Conservation (phyloP, 2,329 filamentous ascomycete species). For the Graphiopsis chlorocephala region DNA sequence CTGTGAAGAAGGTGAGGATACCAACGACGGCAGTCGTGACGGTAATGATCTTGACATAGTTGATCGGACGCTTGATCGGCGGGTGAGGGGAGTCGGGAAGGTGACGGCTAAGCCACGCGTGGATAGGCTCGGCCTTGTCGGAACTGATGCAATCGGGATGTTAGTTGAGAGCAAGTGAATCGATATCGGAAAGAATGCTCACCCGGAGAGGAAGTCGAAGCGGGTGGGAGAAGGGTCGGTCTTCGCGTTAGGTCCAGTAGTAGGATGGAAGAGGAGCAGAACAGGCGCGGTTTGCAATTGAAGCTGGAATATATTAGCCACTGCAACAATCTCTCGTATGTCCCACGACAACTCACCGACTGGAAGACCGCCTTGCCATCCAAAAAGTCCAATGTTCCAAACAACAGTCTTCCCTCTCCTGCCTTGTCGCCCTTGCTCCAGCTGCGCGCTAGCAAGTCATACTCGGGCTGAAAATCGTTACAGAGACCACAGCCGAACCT, state of each 20-base stretch:
- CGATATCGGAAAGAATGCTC: constrained; percentile 34
- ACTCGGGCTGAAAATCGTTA: constrained; percentile 89
- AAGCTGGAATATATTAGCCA: constrained; percentile 56
- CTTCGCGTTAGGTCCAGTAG: constrained; percentile 74
- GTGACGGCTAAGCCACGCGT: constrained; percentile 74
- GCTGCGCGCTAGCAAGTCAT: constrained; percentile 79
- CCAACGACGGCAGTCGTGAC: constrained; percentile 68
- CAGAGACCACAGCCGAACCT: constrained; percentile 85
- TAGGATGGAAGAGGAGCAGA: constrained; percentile 82
- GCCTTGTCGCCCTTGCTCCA: constrained; percentile 83
- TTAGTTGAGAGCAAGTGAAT: constrained; percentile 1
- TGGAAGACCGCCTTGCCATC: constrained; percentile 84
- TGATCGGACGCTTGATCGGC: constrained; percentile 75
- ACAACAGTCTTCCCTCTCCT: constrained; percentile 69
- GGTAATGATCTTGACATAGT: constrained; percentile 74
- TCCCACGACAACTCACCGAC: constrained; percentile 57
- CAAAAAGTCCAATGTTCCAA: constrained; percentile 81
- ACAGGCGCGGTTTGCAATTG: constrained; percentile 92
- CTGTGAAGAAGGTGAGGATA: constrained; percentile 63
- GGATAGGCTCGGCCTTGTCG: constrained; percentile 70
- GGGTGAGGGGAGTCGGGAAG: constrained; percentile 73
- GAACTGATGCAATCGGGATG: constrained; percentile 5
- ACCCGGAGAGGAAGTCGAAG: constrained; percentile 85
- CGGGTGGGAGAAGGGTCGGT: constrained; percentile 66
- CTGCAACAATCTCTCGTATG: background rate